Base-by-base conservation (phyloP, 1,284 basidiomycete species). In the Trametes hirsuta region DNA sequence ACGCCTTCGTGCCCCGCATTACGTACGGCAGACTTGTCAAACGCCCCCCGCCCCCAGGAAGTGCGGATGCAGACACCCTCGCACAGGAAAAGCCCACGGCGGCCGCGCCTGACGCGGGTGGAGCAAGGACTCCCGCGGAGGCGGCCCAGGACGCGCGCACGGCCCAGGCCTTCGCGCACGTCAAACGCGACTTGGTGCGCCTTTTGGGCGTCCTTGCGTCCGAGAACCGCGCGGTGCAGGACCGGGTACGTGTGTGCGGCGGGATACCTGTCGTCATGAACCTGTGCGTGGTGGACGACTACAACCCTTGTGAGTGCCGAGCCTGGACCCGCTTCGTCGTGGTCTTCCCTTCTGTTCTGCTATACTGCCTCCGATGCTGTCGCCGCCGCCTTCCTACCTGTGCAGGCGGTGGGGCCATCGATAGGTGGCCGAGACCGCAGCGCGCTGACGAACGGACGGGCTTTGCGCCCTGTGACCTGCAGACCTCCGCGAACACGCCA, bases 401-500 rank as follows among this genome's bases (percentile, higher is more conserved):
- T 35, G 3, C 14, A 18, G 34, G 34, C 41, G 21, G 34, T 47
- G 52, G 42, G 37, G 48, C 21, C 8, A 15, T 18, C 11, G n/a
- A 25, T 40, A 22, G 39, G 24, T 10, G 15, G n/a, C 39, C 18
- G 39, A 42, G 44, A n/a, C 25, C 14, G 46, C 30, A 18, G 10
- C 30, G 25, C 30, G 39, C 39, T 40, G 39, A 25, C 44, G 18
- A 11, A 25, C 24, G 22, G 44, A 46, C 44, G 18, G 21, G 22
- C 14, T 10, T 39, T 49, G 46, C 21, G 36, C 45, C 18, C 1
- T 34, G 42, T 37, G 22, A 40, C 45, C 36, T 18, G 21, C 69
- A 95, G 94, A 93, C 76, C 77, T 97, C 47, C 86, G 93, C 40
- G 95, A 97, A 74, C 92, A 97, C 72, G 93, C 94, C 1, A 84